phyloP scores from a whole-genome alignment of 352 stramenopile genomes.

The Pythium monospermum region DNA sequence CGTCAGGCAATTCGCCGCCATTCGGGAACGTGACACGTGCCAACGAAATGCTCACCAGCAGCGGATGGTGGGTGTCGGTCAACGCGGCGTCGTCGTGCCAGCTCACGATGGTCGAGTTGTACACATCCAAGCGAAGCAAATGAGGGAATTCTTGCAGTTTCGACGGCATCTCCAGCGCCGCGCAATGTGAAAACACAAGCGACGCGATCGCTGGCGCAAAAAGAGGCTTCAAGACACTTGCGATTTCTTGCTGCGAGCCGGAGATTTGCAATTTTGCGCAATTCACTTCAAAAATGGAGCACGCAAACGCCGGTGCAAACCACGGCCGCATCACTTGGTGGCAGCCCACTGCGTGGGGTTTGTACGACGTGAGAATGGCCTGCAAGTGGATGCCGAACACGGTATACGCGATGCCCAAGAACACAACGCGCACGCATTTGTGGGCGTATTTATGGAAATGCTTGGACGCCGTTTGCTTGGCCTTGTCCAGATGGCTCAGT shows the following conservation, averaged over 20 bases:
- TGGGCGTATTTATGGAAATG: conserved; percentile 23
- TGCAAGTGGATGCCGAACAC: conserved; percentile 15
- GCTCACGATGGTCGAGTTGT: conserved; percentile 25
- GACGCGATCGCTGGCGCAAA: too few species aligned
- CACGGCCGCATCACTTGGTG: conserved; percentile 22
- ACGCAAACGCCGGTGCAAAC: conserved; percentile 16
- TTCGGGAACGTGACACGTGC: conserved; percentile 13
- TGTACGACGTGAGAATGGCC: conserved; percentile 8
- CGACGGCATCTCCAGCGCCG: conserved; percentile 13
- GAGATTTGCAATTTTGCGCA: conserved; percentile 16
- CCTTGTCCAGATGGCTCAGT: too few species aligned
- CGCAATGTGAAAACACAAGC: conserved; percentile 24
- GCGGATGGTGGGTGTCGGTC: conserved; percentile 1
- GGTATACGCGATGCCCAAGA: conserved; percentile 8
- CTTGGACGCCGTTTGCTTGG: conserved; percentile 1
- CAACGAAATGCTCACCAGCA: conserved; percentile 11
- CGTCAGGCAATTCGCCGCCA: conserved; percentile 7
- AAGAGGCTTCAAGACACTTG: too few species aligned
- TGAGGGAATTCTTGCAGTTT: conserved; percentile 13
- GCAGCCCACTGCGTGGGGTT: conserved; percentile 11
- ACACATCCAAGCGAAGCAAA: conserved; percentile 25
- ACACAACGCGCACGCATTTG: conserved; percentile 22
- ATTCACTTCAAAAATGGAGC: conserved; percentile 18
- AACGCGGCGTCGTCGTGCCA: conserved; percentile 16
- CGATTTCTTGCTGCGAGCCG: not conserved